A percentile compares a stretch with the other conserved stretches of the same genome.
Evolutionary conservation across 1,139 yeast species (phyloP).

Genomic region (Scheffersomyces lignicola): DNA sequence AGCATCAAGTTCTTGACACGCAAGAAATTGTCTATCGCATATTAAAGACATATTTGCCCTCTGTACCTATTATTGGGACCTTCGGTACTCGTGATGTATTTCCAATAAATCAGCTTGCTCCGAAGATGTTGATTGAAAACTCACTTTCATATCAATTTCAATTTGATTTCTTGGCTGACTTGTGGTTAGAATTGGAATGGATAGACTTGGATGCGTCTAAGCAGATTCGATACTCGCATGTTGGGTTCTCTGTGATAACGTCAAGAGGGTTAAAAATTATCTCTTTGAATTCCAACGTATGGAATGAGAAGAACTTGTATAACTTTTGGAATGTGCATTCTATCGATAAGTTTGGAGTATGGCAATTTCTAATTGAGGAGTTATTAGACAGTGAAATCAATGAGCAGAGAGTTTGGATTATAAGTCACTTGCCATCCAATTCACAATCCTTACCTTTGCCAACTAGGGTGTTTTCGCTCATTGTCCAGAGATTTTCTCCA

Average conservation of each 20-base stretch:
- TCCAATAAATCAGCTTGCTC: conserved; percentile 28
- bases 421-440: conserved; percentile 28
- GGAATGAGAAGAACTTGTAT: conserved; percentile 28
- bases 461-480: conserved; percentile 23
- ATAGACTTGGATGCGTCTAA: conserved; percentile 27
- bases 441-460: conserved; percentile 26
- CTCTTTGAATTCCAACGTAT: conserved; percentile 31
- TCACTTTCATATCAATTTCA: conserved; percentile 24
- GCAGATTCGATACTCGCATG: conserved; percentile 28
- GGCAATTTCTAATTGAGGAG: conserved; percentile 31
- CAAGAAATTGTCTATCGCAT: conserved; percentile 19
- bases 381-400: conserved; percentile 26
- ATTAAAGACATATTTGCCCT: conserved; percentile 22
- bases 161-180: conserved; percentile 27
- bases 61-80: conserved; percentile 26
- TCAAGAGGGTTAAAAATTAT: conserved; percentile 28
- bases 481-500: conserved; percentile 33
- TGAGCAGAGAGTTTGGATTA: conserved; percentile 34
- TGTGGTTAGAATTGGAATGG: conserved; percentile 41
- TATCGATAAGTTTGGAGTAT: conserved; percentile 26
- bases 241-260: conserved; percentile 27
- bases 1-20: conserved; percentile 13
- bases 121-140: conserved; percentile 12
- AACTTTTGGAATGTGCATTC: conserved; percentile 20
- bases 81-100: conserved; percentile 28